These are phyloP conservation scores for Aspergillus wentii DNA, from an alignment of 495 filamentous ascomycete genomes.

Conservation along the genomic window DNA sequence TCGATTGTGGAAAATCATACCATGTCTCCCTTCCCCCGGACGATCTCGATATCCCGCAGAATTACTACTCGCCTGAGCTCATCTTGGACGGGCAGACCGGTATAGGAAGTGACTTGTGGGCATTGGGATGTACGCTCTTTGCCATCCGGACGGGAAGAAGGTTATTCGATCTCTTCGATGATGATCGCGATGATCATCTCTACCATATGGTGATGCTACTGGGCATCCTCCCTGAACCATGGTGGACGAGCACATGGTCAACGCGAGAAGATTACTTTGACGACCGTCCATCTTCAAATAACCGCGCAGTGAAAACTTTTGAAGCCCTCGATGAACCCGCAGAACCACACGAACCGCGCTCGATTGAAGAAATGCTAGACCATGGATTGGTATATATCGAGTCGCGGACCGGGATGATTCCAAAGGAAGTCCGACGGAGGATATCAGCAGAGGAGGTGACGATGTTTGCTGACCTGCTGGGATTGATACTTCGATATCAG, in stretches of 20 bases:
- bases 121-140: neutral
- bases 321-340: neutral
- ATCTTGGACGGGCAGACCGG: neutral
- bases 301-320: neutral
- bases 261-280: neutral
- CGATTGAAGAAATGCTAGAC: no score
- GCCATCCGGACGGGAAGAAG: neutral
- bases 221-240: neutral
- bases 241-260: neutral
- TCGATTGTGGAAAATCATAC: neutral
- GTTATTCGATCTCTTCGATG: neutral
- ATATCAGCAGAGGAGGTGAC: neutral
- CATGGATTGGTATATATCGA: neutral
- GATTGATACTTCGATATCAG: neutral
- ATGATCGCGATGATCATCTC: neutral
- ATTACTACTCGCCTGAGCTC: neutral
- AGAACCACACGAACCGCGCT: no score
- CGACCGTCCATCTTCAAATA: neutral
- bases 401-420: neutral
- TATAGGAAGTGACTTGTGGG: neutral
- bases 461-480: neutral
- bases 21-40: neutral
- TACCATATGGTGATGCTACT: neutral
- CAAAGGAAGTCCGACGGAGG: neutral
- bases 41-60: neutral